Base-by-base conservation (phyloP, 345 rosid species). In the Trapa incisa region DNA sequence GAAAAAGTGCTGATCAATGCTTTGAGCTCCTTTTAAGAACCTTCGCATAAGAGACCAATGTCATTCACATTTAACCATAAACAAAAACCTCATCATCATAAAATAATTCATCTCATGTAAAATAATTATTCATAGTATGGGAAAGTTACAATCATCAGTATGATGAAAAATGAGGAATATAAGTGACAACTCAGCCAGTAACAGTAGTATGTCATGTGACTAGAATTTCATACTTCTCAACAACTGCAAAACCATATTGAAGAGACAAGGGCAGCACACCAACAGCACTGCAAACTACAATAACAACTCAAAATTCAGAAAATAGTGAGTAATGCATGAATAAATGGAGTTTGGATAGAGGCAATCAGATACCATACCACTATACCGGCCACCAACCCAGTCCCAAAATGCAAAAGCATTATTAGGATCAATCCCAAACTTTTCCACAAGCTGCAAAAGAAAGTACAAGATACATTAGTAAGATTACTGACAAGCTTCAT, bases 321-420 rank as follows among this genome's bases (percentile, higher is more conserved):
- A 67, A 38, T 48, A 69, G 65, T 47, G 69, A 71, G 43, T 60
- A 45, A 39, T 52, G 29, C 67, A n/a, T 63, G 73, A 60, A 22
- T 43, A 41, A 61, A 56, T 67, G 65, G 60, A 53, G 72, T 36
- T 41, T 45, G 10, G 43, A 22, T n/a, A 62, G 65, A 64, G 52
- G 52, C 37, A 6, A 70, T 22, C n/a, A 68, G 65, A 66, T 66
- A 72, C 72, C 81, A 70, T 82, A 94, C 97, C 99, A 77, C 99
- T 88, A 67, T 90, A 87, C 10, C 96, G 81, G 73, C 97, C 99
- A 67, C 99, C 92, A 72, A 91, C 99, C 99, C 99, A 93, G 79
- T 93, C 95, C 97, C 97, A 93, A 75, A 94, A 91, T 70, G 99
- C 89, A 85, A 94, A 94, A 67, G 99, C 92, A 82, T 94, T 86